Base-by-base conservation (phyloP, 2,329 filamentous ascomycete species). In the Hirsutella minnesotensis region DNA sequence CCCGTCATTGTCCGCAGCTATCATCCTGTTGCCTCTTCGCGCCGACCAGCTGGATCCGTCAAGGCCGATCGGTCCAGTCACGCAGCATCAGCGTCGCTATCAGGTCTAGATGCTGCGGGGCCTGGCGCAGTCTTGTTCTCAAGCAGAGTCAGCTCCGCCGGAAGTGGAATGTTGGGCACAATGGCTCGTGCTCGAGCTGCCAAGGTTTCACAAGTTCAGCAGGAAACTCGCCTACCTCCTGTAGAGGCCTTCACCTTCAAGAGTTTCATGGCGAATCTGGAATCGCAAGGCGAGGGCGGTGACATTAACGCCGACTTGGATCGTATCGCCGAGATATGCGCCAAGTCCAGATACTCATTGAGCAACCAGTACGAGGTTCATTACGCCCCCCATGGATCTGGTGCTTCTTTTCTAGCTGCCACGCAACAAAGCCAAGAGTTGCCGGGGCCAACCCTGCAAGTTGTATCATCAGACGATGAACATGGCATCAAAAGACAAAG, bases 331-430 rank as follows among this genome's bases (percentile, higher is more conserved):
- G 77, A 81, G 56, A 81, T 82, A 27, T 82, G 77, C 59, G 78
- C 78, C 31, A 68, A 74, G 29, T 81, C 77, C 12, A 69, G 73
- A 36, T 81, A 81, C 56, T 81, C 77, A 34, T 56, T 81, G 41
- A 80, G 77, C 57, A 79, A 80, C 55, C 77, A 81, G 53, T 81
- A 81, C 51, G 78, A 81, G 52, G 75, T 79, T 7, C 78, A 82
- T 50, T 73, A 80, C 46, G 64, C 72, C 12, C 77, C 77, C 13
- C 77, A 81, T 50, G 76, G 76, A 18, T 74, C 73, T 1, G 75
- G 77, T 3, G 57, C 70, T 2, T 60, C 64, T 1, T 75, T 77
- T 46, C 40, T 68, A 16, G 47, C 58, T 3, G 54, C 48, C 21
- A 50, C 48, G n/a, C 52, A 56, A 10, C 55, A 59, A 39, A 50